Percentiles rank a stretch among this genome's conserved stretches.
These are phyloP conservation scores for Polygonum maritimum DNA, from an alignment of 148 eudicot species.

Conservation along the genomic window DNA sequence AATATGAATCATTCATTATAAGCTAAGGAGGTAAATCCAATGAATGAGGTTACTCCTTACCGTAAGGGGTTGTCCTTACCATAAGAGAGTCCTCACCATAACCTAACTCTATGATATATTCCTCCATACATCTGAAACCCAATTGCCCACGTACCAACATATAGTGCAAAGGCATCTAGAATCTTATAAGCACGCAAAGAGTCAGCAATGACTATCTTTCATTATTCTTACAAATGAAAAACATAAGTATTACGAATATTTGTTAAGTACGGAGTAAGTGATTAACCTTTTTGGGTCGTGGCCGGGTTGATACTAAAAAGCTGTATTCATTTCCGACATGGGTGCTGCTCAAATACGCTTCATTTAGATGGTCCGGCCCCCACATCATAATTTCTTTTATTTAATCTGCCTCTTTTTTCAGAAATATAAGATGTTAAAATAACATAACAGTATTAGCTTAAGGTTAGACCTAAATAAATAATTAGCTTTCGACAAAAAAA, in stretches of 20 bases:
- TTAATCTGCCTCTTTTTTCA: not conserved
- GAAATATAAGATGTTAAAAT: not conserved
- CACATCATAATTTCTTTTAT: not conserved
- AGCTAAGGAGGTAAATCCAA: no score
- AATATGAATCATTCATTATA: no score
- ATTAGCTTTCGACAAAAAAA: no score
- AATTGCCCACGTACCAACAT: not conserved
- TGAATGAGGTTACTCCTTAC: no score
- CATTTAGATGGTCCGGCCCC: not conserved
- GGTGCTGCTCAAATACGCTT: slow-evolving; percentile 29
- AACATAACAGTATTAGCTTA: not conserved
- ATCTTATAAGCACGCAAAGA: not conserved
- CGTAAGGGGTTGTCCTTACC: no score
- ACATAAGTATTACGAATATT: not conserved
- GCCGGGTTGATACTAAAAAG: slow-evolving; percentile 12
- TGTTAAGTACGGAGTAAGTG: not conserved
- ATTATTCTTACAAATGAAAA: not conserved
- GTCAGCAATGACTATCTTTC: not conserved
- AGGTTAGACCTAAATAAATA: not conserved
- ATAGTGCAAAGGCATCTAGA: not conserved
- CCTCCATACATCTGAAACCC: not conserved
- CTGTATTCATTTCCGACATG: slow-evolving; percentile 34
- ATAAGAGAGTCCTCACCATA: no score
- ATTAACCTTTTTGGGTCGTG: not conserved
- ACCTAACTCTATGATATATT: no score